Evolutionary conservation across 768 basidiomycete species (phyloP), one percentile per base, ranked within the genome.

Genomic region (Mycena rebaudengoi): DNA sequence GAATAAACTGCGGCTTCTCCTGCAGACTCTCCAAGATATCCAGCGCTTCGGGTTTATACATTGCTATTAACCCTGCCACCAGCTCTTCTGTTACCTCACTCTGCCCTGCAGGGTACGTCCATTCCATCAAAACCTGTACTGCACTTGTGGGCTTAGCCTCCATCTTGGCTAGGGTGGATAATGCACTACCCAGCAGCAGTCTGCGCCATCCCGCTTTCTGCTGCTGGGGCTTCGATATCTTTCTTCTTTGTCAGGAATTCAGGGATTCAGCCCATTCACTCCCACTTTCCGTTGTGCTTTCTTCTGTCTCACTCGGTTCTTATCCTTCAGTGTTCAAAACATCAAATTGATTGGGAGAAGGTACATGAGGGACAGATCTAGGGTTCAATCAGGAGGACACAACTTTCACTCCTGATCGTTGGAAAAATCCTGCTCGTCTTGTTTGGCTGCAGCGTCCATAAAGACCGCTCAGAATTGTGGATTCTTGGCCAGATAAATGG

Each of bases 171-270:
- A 54, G 14, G 2, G 26, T 20, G 7, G 20, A 21, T 40, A 23
- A n/a, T 4, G 35, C n/a, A 26, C 52, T 54, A 8, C 23, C 33
- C 6, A n/a, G 23, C 13, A 37, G 52, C 20, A 54, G 52, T 54
- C 33, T 37, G 25, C 23, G 32, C 52, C 52, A 54, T 28, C 23
- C 52, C 52, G 52, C 52, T 28, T 54, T 54, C 37, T 33, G 28
- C n/a, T n/a, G n/a, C n/a, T n/a, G n/a, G n/a, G n/a, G n/a, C n/a
- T n/a, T n/a, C n/a, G n/a, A n/a, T 30, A 12, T 14, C 16, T 52
- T 37, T 25, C 16, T 30, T 13, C 18, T 16, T n/a, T 12, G 18
- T 39, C 29, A 13, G 51, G 43, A 44, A 18, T 53, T 16, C 12
- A 8, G 33, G 51, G 51, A 13, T 18, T 35, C 26, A n/a, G 21